These are phyloP conservation scores for Penicillium chermesinum DNA, from an alignment of 495 filamentous ascomycete species.

Conservation along the genomic window DNA sequence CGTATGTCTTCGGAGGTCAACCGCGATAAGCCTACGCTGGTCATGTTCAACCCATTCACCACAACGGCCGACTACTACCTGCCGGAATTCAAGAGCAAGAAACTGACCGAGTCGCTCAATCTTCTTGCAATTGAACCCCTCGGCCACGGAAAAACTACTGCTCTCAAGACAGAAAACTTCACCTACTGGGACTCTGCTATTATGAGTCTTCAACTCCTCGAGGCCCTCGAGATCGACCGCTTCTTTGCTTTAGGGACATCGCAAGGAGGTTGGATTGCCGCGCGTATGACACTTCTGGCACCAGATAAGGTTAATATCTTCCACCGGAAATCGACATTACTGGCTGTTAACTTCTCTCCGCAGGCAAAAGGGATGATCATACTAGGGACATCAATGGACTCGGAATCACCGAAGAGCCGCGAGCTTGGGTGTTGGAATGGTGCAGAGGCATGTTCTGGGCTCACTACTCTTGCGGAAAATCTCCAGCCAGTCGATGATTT, in stretches of 20 bases:
- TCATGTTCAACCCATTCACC: constrained; percentile 37
- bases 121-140: constrained; percentile 47
- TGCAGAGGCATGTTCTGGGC: constrained; percentile 27
- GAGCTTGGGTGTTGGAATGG: constrained; percentile 55
- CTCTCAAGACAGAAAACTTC: constrained; percentile 35
- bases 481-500: too few species aligned
- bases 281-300: constrained; percentile 53
- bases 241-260: constrained; percentile 56
- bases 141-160: constrained; percentile 47
- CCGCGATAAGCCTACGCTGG: constrained; percentile 31
- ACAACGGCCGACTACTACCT: constrained; percentile 28
- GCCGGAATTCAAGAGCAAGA: constrained; percentile 22
- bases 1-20: constrained; percentile 31
- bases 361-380: too few species aligned
- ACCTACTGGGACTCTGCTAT: constrained; percentile 51
- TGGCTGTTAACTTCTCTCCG: not conserved
- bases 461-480: constrained; percentile 37
- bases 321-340: not conserved
- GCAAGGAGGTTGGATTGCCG: constrained; percentile 59
- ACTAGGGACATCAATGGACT: constrained; percentile 56
- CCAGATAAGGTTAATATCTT: constrained; percentile 46
- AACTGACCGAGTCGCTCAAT: constrained; percentile 33
- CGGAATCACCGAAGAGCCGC: constrained; percentile 51
- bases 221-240: constrained; percentile 48
- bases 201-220: constrained; percentile 48